These are phyloP conservation scores for Piromyces sp. DNA, from an alignment of 192 early-diverging fungal genomes.

Conservation along the genomic window DNA sequence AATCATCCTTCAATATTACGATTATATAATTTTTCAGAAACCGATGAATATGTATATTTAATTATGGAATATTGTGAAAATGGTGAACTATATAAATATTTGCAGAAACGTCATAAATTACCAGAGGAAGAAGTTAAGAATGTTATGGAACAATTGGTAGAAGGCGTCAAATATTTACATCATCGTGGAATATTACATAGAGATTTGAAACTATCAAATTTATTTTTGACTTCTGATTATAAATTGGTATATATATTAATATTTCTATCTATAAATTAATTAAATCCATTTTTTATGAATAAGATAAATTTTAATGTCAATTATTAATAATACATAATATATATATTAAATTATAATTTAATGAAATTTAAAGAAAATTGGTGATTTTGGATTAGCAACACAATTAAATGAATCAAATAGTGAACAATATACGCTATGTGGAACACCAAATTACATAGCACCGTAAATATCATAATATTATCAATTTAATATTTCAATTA, in stretches of 20 bases:
- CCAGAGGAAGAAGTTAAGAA: conserved; percentile 35
- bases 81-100: neutral
- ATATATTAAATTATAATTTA: neutral
- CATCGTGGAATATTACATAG: conserved; percentile 46
- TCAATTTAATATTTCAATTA: too few species aligned
- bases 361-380: conserved; percentile 23
- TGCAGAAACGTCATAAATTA: conserved; percentile 8
- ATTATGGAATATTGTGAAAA: neutral
- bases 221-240: conserved; percentile 26
- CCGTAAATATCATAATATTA: conserved; percentile 17
- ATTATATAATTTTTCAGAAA: neutral
- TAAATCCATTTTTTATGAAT: too few species aligned
- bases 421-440: conserved; percentile 60
- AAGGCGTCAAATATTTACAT: conserved; percentile 47
- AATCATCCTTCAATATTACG: neutral
- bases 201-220: conserved; percentile 59
- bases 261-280: too few species aligned
- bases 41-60: neutral
- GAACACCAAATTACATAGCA: conserved; percentile 63
- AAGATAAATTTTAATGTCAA: too few species aligned
- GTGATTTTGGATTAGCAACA: conserved; percentile 60
- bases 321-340: too few species aligned
- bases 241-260: neutral
- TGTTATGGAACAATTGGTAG: conserved; percentile 32
- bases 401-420: conserved; percentile 18